Conservation (phyloP, 306 rosid species). For the Gastrolobium villosum region DNA sequence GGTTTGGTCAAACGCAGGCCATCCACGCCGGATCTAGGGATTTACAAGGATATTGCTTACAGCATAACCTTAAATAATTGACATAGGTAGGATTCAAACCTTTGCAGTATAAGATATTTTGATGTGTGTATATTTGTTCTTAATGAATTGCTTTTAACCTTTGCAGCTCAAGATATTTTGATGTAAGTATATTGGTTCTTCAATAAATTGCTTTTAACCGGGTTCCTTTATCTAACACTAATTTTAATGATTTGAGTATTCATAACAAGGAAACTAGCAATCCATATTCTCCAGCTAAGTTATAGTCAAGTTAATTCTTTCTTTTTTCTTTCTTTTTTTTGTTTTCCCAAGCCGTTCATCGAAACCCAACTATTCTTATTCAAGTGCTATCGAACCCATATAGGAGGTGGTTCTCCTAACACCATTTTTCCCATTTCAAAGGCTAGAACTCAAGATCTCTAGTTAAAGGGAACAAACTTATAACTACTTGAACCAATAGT, state of each 20-base stretch:
- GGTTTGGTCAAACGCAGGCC: conserved; percentile 33
- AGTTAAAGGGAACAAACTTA: too few species aligned
- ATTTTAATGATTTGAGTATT: conserved; percentile 16
- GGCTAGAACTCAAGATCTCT: too few species aligned
- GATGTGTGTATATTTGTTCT: conserved; percentile 1
- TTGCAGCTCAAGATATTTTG: background rate
- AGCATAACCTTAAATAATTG: background rate
- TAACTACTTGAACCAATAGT: too few species aligned
- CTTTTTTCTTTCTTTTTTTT: too few species aligned
- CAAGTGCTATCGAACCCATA: too few species aligned
- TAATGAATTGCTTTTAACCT: conserved; percentile 34
- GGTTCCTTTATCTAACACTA: conserved; percentile 22
- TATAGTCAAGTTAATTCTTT: background rate
- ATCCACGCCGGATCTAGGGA: background rate
- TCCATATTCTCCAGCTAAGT: conserved; percentile 13
- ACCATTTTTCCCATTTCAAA: too few species aligned
- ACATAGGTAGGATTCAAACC: conserved; percentile 20
- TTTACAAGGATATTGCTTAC: conserved; percentile 31
- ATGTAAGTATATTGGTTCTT: conserved; percentile 10
- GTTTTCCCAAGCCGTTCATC: too few species aligned
- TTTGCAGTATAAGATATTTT: conserved; percentile 3
- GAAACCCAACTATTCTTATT: too few species aligned
- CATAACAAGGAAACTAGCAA: background rate
- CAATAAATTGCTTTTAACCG: conserved; percentile 34
- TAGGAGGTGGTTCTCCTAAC: too few species aligned